Evolutionary conservation across 805 yeast genomes (phyloP), one percentile per base, ranked within the genome.

Genomic region (Candida ulmi): DNA sequence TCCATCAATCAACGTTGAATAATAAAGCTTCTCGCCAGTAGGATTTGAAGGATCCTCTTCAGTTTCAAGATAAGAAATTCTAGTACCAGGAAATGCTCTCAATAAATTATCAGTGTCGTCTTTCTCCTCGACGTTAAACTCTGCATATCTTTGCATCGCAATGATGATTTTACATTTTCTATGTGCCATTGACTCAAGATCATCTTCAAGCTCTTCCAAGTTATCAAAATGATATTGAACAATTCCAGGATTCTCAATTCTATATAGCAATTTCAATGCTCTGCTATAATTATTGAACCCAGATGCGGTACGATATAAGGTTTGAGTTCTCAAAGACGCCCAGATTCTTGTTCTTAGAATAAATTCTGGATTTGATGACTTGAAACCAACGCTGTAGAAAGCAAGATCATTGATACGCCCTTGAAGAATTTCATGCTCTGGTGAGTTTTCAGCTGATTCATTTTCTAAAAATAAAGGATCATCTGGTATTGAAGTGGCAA

Each of bases 251-350:
- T 74, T 76, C 57, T 88, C 96, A 32, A 82, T 73, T 33, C 80
- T 64, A 50, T 78, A 78, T 7, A 88, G 65, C 19, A 87, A 62
- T 47, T 79, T 80, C 24, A 88, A 71, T 0, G 96, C 96, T 28
- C 72, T 71, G 12, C 74, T 66, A 55, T 88, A 88, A 55, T 87
- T 87, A 76, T 76, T 76, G 54, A 88, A 87, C 0, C 96, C 96
- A 0, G 90, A 76, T 3, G 86, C 69, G 0, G 96, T 88, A 30
- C 96, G 66, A 54, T 81, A 88, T 39, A 88, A 65, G 0, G 96
- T 88, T 55, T 88, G 96, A 2, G 86, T 76, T 52, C 95, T 69
- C 39, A 84, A 62, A 0, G 95, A 85, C 0, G 95, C 85, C 96
- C 96, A 88, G 2, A 87, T 71, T 53, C 95, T 69, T 0, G 95